A percentile compares a stretch with the other conserved stretches of the same genome.
Evolutionary conservation across 208 protist genomes (phyloP).

Genomic region (Acanthamoeba castellanii): DNA sequence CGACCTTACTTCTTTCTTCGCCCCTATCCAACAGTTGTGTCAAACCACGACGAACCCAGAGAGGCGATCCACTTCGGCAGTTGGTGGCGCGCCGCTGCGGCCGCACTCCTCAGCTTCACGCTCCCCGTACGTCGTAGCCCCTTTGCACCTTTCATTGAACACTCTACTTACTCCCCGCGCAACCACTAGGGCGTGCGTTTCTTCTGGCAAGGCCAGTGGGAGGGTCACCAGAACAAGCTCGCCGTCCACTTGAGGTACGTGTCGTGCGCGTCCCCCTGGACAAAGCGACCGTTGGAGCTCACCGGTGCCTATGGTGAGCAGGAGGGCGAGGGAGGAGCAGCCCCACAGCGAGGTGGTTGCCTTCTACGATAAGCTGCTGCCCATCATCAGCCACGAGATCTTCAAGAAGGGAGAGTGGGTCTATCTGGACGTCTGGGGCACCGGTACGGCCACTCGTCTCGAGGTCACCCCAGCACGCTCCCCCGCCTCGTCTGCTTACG

Average conservation of each 20-base stretch:
- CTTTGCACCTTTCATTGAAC: not conserved
- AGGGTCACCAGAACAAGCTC: constrained; percentile 87
- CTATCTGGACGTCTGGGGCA: constrained; percentile 77
- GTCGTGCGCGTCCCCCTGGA: too few species aligned
- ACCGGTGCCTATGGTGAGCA: not conserved
- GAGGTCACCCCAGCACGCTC: not conserved
- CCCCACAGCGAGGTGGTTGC: not conserved
- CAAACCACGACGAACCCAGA: constrained; percentile 77
- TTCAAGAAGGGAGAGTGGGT: constrained; percentile 83
- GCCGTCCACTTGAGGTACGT: constrained; percentile 87
- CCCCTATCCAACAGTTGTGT: not conserved
- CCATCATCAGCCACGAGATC: constrained; percentile 82
- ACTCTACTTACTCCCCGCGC: not conserved
- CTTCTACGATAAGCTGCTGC: constrained; percentile 86
- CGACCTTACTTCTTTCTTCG: not conserved
- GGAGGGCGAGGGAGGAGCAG: constrained; percentile 7
- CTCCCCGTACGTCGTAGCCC: constrained; percentile 86
- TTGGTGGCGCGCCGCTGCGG: constrained; percentile 82
- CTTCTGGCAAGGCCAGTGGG: constrained; percentile 86
- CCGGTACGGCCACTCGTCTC: not conserved
- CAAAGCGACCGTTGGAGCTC: too few species aligned
- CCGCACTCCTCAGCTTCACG: constrained; percentile 86
- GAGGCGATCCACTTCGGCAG: constrained; percentile 86
- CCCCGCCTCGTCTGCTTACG: too few species aligned
- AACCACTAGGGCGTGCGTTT: constrained; percentile 56